These are phyloP conservation scores for Emydomyces testavorans DNA, from an alignment of 2,329 filamentous ascomycete genomes.

Conservation along the genomic window DNA sequence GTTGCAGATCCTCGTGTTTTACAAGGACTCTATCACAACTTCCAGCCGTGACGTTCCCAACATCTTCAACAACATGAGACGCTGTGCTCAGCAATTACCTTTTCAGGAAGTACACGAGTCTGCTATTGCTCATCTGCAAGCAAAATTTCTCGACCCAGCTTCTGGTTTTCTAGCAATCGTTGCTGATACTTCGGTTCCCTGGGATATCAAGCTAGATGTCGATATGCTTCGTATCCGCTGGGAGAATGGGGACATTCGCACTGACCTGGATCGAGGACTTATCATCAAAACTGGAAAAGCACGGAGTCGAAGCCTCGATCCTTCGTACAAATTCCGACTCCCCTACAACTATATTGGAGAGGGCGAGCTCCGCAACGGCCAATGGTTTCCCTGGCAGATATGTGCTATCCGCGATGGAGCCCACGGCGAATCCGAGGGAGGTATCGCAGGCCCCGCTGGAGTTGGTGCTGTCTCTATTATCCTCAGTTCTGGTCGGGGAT, in stretches of 20 bases:
- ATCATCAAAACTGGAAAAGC: slow-evolving; percentile 1
- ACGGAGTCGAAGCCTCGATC: slow-evolving; percentile 13
- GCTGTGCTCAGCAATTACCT: slow-evolving; percentile 12
- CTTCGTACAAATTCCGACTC: slow-evolving; percentile 6
- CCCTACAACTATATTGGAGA: slow-evolving; percentile 12
- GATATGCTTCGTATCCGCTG: slow-evolving; percentile 12
- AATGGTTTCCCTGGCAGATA: slow-evolving; percentile 20
- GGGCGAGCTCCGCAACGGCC: slow-evolving; percentile 20
- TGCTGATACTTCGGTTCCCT: slow-evolving; percentile 8
- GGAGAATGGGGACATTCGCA: slow-evolving; percentile 13
- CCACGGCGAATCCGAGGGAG: slow-evolving; percentile 20
- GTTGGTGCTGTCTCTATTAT: slow-evolving; percentile 47
- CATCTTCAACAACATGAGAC: slow-evolving; percentile 10
- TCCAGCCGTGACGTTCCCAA: neutral
- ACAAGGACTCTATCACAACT: neutral
- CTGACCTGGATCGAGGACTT: slow-evolving; percentile 14
- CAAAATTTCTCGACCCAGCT: slow-evolving; percentile 12
- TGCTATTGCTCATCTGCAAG: no score
- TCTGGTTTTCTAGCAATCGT: slow-evolving; percentile 15
- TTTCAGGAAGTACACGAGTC: slow-evolving; percentile 6
- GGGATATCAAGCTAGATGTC: slow-evolving; percentile 16
- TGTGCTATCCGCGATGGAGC: slow-evolving; percentile 22
- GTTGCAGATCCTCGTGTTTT: slow-evolving; percentile 6
- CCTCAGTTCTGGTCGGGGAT: slow-evolving; percentile 33
- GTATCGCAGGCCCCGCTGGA: slow-evolving; percentile 39